Evolutionary conservation across 2,329 filamentous ascomycete species (phyloP).

Genomic region (Phaeosphaeriaceae sp.): DNA sequence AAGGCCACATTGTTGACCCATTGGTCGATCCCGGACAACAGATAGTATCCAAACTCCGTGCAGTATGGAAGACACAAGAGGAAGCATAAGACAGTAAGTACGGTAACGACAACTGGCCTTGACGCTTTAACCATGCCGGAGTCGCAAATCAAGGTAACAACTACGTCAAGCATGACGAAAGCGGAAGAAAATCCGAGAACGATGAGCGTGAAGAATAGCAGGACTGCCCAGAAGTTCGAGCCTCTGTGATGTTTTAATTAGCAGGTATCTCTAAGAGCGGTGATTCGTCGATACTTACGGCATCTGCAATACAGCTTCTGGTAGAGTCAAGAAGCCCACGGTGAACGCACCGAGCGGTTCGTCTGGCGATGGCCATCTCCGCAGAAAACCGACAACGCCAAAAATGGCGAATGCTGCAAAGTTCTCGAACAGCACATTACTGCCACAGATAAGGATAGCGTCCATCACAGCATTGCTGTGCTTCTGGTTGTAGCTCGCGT

Average conservation of each 20-base stretch:
- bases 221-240: conserved; percentile 65
- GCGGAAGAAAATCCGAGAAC: conserved; percentile 66
- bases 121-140: conserved; percentile 56
- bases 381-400: conserved; percentile 62
- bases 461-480: conserved; percentile 67
- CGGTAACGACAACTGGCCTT: conserved; percentile 59
- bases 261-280: neutral
- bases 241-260: conserved; percentile 28
- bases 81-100: conserved; percentile 58
- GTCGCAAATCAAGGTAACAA: conserved; percentile 62
- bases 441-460: conserved; percentile 61
- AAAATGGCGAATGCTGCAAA: conserved; percentile 60
- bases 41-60: conserved; percentile 64
- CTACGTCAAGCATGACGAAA: conserved; percentile 66
- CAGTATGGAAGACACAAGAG: conserved; percentile 64
- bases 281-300: conserved; percentile 37
- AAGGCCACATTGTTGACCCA: conserved; percentile 64
- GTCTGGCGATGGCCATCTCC: conserved; percentile 52
- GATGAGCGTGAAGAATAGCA: conserved; percentile 65
- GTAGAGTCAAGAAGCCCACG: conserved; percentile 65
- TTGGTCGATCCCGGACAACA: conserved; percentile 62
- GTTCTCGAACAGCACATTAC: conserved; percentile 65
- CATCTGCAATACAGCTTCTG: conserved; percentile 64
- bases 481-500: conserved; percentile 64
- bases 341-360: conserved; percentile 61